Base-by-base conservation (phyloP, 2,329 filamentous ascomycete genomes). In the Exophiala xenobiotica region DNA sequence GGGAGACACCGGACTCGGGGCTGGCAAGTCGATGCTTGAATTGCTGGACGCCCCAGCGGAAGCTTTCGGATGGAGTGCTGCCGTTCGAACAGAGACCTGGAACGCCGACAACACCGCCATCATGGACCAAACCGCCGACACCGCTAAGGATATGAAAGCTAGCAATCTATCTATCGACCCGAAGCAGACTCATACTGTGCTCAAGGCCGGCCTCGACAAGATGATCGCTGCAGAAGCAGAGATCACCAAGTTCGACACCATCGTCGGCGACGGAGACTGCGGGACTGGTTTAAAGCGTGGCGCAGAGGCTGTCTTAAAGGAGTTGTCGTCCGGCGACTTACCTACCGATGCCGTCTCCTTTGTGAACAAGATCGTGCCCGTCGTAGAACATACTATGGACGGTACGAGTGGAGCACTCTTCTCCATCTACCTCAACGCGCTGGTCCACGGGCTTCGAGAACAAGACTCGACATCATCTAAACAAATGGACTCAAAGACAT, bases 261-360 rank as follows among this genome's bases (percentile, higher is more conserved):
- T 93, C 9, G 89, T 95, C 19, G 90, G 90, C 35, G 90, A 96
- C 65, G 90, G 90, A 40, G 90, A 96, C 70, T 96, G 90, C 64
- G 90, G 90, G 7, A 88, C 90, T 51, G 89, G 89, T 4, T 75
- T 96, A 55, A 90, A 89, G 74, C 83, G 90, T 56, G 90, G 90
- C 42, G 90, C 90, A n/a, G 86, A 95, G 77, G 74, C 74, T 26
- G 68, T 80, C 20, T 67, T 78, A 18, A 67, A 68, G 39, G 64
- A 74, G 51, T 62, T 81, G 6, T 61, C 70, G 27, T 63, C 65
- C 48, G 60, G 67, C 6, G 61, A 65, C 14, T 63, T 79, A 1
- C 76, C 73, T 6, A 74, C 78, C 43, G 85, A 88, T 63, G 74
- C 78, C 11, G 77, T 84, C 8, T 68, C 79, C 41, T 80, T 83